phyloP scores from a whole-genome alignment of 2,329 filamentous ascomycete genomes.

The Beauveria sp. region DNA sequence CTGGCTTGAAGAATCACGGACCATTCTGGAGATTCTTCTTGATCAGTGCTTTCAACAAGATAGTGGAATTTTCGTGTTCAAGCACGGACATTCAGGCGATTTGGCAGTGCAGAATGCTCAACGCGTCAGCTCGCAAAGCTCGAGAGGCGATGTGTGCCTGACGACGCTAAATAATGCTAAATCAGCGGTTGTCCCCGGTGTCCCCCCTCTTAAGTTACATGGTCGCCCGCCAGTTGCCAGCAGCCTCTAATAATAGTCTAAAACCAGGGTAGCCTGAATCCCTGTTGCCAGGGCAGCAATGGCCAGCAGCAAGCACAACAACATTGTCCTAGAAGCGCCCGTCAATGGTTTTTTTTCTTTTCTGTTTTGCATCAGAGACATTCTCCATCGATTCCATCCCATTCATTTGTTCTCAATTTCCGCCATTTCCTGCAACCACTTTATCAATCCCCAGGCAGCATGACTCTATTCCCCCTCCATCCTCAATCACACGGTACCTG shows the following conservation, averaged over 20 bases:
- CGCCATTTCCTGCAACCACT: not conserved
- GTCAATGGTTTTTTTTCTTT: not conserved
- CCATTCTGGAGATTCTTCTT: too few species aligned
- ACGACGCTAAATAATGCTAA: not conserved
- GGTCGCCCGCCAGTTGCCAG: not conserved
- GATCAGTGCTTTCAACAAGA: too few species aligned
- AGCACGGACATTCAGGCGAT: not conserved
- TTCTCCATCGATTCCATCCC: not conserved
- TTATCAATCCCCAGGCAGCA: not conserved
- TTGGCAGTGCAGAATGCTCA: not conserved
- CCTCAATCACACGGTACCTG: not conserved
- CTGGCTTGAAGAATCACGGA: too few species aligned
- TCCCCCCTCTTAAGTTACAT: not conserved
- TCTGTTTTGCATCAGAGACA: not conserved
- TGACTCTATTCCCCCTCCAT: not conserved
- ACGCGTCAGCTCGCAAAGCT: not conserved
- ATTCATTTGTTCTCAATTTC: not conserved
- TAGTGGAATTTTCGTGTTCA: too few species aligned
- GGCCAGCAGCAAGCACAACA: not conserved
- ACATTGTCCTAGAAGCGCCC: not conserved
- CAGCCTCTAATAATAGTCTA: too few species aligned
- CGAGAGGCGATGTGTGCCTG: not conserved
- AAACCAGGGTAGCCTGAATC: not conserved
- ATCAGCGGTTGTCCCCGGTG: not conserved
- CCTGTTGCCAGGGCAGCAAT: conserved; percentile 7